Evolutionary conservation across 2,329 filamentous ascomycete species (phyloP).

Genomic region (Clarireedia homoeocarpa): DNA sequence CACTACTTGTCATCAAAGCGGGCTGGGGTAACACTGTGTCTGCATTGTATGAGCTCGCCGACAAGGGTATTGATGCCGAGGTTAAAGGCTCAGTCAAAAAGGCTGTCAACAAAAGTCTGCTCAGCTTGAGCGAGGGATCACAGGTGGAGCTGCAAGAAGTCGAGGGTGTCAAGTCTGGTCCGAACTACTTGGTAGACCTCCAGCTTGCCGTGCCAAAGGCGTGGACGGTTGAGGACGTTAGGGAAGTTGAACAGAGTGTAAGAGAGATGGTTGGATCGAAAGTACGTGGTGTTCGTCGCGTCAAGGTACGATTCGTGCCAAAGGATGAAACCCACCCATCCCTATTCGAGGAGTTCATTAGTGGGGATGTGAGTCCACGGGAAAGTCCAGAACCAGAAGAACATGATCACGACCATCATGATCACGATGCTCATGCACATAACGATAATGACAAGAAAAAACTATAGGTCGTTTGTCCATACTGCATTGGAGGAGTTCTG

Average conservation of each 20-base stretch:
- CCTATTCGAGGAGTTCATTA: slow-evolving; percentile 74
- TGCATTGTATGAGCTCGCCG: slow-evolving; percentile 82
- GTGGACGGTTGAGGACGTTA: slow-evolving; percentile 68
- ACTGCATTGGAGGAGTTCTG: slow-evolving; percentile 11
- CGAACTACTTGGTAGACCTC: slow-evolving; percentile 90
- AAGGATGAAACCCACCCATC: slow-evolving; percentile 49
- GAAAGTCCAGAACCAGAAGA: slow-evolving; percentile 54
- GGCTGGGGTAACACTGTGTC: slow-evolving; percentile 79
- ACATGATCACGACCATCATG: slow-evolving; percentile 38
- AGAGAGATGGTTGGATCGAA: slow-evolving; percentile 65
- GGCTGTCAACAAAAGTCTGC: slow-evolving; percentile 54
- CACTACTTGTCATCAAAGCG: slow-evolving; percentile 84
- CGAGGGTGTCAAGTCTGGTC: slow-evolving; percentile 87
- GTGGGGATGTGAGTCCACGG: slow-evolving; percentile 50
- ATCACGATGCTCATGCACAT: slow-evolving; percentile 39
- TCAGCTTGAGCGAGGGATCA: slow-evolving; percentile 43
- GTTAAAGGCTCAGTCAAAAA: slow-evolving; percentile 65
- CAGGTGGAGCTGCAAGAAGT: slow-evolving; percentile 68
- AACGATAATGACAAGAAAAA: slow-evolving; percentile 27
- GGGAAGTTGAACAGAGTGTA: slow-evolving; percentile 64
- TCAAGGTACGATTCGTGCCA: slow-evolving; percentile 77
- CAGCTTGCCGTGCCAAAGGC: slow-evolving; percentile 71
- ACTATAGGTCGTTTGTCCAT: slow-evolving; percentile 20
- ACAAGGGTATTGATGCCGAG: slow-evolving; percentile 80
- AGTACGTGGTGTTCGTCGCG: slow-evolving; percentile 74